phyloP scores from a whole-genome alignment of 345 rosid species.

The Camelina neglecta region DNA sequence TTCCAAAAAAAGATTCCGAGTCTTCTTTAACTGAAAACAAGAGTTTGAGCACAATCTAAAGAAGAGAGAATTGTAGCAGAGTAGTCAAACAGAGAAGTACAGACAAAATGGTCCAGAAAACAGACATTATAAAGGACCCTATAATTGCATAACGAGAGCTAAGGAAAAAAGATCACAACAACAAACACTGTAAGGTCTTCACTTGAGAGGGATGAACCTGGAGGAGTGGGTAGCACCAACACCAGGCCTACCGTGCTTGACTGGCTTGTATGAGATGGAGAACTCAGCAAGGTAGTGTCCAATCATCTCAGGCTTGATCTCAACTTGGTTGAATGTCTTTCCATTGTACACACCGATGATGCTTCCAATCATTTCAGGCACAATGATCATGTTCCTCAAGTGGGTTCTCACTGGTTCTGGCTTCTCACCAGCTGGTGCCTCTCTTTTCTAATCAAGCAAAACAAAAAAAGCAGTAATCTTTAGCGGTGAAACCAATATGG shows the following conservation, averaged over 20 bases:
- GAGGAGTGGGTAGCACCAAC: constrained; percentile 77
- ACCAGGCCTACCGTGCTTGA: constrained; percentile 77
- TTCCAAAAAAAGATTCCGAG: neutral
- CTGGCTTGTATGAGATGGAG: constrained; percentile 64
- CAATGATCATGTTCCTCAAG: constrained; percentile 60
- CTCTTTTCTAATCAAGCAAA: constrained; percentile 53
- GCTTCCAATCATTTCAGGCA: constrained; percentile 40
- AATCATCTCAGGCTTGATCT: constrained; percentile 38
- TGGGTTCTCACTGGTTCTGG: constrained; percentile 74
- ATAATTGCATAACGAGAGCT: neutral
- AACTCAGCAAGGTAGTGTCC: constrained; percentile 51
- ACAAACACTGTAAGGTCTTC: constrained; percentile 12
- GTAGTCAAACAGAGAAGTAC: neutral
- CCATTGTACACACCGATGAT: constrained; percentile 36
- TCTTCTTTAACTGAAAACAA: constrained; percentile 41
- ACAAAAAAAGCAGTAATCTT: neutral
- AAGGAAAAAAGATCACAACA: neutral
- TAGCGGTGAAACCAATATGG: neutral
- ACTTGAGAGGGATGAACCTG: constrained; percentile 79
- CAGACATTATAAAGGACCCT: neutral
- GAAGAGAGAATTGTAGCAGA: neutral
- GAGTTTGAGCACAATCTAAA: neutral
- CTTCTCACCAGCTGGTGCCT: constrained; percentile 77
- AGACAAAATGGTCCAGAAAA: constrained; percentile 2
- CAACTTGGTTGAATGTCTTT: constrained; percentile 28